Evolutionary conservation across 352 stramenopile species (phyloP).

Genomic region (Thraustochytrium sp.): DNA sequence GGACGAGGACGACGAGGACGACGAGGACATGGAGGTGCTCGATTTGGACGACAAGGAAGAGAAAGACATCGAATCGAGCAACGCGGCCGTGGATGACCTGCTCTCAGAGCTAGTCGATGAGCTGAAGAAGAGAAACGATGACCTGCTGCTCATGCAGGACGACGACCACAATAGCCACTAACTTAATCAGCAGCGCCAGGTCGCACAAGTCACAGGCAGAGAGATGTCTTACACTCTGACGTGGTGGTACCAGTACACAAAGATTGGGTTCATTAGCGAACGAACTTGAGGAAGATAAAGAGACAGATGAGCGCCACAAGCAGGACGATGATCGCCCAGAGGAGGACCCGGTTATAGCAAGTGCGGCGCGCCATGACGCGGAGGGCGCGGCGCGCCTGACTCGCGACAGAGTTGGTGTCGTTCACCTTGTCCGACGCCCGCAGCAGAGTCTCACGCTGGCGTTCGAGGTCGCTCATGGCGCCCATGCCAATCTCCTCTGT

Average conservation of each 20-base stretch:
- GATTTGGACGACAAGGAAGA: background rate
- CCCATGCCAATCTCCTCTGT: constrained; percentile 17
- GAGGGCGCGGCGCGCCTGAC: background rate
- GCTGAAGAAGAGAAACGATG: background rate
- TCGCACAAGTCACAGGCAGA: background rate
- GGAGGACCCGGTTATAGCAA: constrained; percentile 6
- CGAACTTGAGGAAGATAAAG: constrained; percentile 26
- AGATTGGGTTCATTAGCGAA: constrained; percentile 1
- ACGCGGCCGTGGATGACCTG: background rate
- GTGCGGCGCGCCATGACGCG: constrained; percentile 6
- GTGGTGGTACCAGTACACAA: too few relatives aligned
- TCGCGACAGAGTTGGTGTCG: constrained; percentile 11
- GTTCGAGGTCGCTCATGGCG: background rate
- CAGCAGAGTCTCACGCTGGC: background rate
- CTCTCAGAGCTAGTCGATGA: background rate
- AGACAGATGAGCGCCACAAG: constrained; percentile 5
- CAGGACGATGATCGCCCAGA: constrained; percentile 36
- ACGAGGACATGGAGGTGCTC: too few relatives aligned
- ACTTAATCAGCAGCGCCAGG: background rate
- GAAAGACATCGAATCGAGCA: background rate
- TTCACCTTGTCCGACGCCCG: constrained; percentile 19
- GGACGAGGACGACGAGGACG: background rate
- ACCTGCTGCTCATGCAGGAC: background rate
- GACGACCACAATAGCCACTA: constrained; percentile 1
- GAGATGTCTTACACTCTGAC: background rate